Evolutionary conservation across 2,329 filamentous ascomycete species (phyloP).

Genomic region (Ophiostoma ulmi): DNA sequence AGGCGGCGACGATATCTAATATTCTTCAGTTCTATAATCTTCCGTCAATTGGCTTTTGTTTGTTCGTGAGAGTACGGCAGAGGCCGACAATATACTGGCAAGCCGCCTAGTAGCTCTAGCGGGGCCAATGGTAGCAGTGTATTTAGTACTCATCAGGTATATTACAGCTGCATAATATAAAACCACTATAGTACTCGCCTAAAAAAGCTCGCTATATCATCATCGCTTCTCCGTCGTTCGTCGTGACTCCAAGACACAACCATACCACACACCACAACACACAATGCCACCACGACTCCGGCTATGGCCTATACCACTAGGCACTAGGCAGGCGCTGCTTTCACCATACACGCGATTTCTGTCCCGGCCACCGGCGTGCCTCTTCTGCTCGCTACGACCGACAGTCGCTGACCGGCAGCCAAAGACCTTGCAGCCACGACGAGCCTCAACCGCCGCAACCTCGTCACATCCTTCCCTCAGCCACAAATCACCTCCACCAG

Average conservation of each 20-base stretch:
- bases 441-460: conserved; percentile 29
- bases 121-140: neutral
- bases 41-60: neutral
- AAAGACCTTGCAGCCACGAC: conserved; percentile 20
- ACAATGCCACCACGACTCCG: conserved; percentile 34
- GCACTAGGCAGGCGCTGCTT: conserved; percentile 11
- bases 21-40: neutral
- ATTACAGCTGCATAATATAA: neutral
- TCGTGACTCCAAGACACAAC: neutral
- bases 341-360: neutral
- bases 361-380: conserved; percentile 29
- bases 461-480: conserved; percentile 18
- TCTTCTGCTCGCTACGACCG: conserved; percentile 34
- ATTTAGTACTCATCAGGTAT: neutral
- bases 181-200: neutral
- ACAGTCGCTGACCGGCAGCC: conserved; percentile 6
- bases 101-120: conserved; percentile 10
- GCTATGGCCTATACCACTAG: conserved; percentile 21
- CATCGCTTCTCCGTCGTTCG: neutral
- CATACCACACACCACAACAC: conserved; percentile 10
- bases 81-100: neutral
- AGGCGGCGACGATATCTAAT: too few relatives aligned
- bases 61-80: neutral
- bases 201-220: conserved; percentile 1
- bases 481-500: neutral